Evolutionary conservation across 1,284 basidiomycete species (phyloP), one percentile per base, ranked within the genome.

Genomic region (Cryptococcus amylolentus): DNA sequence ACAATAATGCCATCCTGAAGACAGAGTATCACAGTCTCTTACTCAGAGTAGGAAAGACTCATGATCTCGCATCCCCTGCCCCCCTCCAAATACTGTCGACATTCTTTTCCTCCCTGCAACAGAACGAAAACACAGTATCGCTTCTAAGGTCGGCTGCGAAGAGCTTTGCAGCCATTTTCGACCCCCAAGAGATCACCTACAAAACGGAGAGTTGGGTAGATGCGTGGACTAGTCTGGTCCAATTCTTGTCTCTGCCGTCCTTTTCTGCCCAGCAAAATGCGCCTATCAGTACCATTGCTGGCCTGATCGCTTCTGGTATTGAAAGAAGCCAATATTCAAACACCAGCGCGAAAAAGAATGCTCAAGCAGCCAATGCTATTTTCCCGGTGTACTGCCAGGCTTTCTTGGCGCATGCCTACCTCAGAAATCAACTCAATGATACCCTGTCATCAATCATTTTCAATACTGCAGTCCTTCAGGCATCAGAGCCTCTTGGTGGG

Each of bases 201-300:
- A 70, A 69, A 52, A 57, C 65, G 2, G 70, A 72, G 44, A 55
- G 62, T 23, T 72, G 67, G 66, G 63, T 63, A 2, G 66, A 72
- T 18, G 55, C 63, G 4, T 70, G 66, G 65, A 54, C 42, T 1
- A 54, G 43, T 43, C 49, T 68, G 16, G 43, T 60, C 10, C 37
- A 54, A 50, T 64, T n/a, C 27, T 48, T 60, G 18, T 50, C 43
- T 6, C 14, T 16, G 14, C 20, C 31, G 4, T 47, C 52, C 3
- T 27, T 35, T 18, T 27, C 38, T 20, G 49, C 37, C 44, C 39
- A 53, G n/a, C 16, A 43, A 20, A 39, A 31, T 38, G 5, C 13
- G 12, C 9, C 0, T 18, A 45, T 51, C 43, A 13, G n/a, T n/a
- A 20, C 18, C 8, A 31, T 58, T 6, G 31, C 44, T 16, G 37